These are phyloP conservation scores for Candida methanosorbosa DNA, from an alignment of 805 yeast species.

Conservation along the genomic window DNA sequence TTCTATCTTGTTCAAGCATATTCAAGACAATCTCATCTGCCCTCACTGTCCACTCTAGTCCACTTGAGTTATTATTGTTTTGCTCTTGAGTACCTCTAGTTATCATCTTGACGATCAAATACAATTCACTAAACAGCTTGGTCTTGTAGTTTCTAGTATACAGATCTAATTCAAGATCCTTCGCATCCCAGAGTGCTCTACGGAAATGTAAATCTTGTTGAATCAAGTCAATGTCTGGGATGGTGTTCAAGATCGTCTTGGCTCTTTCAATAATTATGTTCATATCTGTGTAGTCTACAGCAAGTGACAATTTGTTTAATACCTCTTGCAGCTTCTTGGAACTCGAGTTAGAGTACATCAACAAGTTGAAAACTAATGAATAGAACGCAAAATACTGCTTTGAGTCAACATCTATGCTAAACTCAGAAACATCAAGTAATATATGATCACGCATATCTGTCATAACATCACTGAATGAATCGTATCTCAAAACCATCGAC, in stretches of 20 bases:
- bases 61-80: conserved; percentile 10
- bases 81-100: conserved; percentile 15
- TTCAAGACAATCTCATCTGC: conserved; percentile 70
- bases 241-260: conserved; percentile 2
- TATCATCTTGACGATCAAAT: conserved; percentile 34
- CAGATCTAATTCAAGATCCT: conserved; percentile 31
- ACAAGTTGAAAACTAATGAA: conserved; percentile 49
- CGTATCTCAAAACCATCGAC: conserved; percentile 52
- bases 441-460: conserved; percentile 33
- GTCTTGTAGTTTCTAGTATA: conserved; percentile 28
- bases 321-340: conserved; percentile 47
- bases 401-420: conserved; percentile 63
- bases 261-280: conserved; percentile 7
- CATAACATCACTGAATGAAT: conserved; percentile 38
- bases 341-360: conserved; percentile 56
- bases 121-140: conserved; percentile 32
- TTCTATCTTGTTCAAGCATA: conserved; percentile 39
- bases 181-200: conserved; percentile 39
- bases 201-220: conserved; percentile 32
- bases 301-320: conserved; percentile 56
- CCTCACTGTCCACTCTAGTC: conserved; percentile 49
- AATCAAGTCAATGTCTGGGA: conserved; percentile 4
- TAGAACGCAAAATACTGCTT: conserved; percentile 62
- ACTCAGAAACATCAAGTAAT: conserved; percentile 59
- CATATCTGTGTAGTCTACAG: conserved; percentile 62